Conservation (phyloP, 2,329 filamentous ascomycete species). For the Pyricularia sp. region DNA sequence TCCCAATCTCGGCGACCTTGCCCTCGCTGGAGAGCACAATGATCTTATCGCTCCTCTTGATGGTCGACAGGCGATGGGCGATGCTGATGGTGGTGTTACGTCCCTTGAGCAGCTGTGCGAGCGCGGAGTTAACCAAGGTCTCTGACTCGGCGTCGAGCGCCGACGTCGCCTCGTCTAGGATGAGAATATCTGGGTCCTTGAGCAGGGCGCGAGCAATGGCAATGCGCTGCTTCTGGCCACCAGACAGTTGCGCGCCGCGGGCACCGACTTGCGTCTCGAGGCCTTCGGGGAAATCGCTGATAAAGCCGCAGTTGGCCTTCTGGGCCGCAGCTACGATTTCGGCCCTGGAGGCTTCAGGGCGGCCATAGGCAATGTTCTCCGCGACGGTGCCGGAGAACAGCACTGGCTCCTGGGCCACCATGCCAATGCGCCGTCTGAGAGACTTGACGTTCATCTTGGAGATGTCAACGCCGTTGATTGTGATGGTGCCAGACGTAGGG, state of each 20-base stretch:
- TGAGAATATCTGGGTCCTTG: constrained; percentile 93
- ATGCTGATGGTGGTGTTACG: constrained; percentile 97
- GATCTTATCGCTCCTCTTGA: constrained; percentile 90
- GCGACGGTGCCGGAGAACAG: constrained; percentile 79
- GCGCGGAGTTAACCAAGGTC: constrained; percentile 87
- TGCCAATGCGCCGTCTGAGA: constrained; percentile 81
- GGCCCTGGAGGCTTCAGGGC: constrained; percentile 63
- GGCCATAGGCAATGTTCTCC: constrained; percentile 88
- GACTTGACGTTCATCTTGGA: constrained; percentile 87
- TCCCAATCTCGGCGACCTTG: constrained; percentile 82
- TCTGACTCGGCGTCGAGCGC: constrained; percentile 95
- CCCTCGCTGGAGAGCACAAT: constrained; percentile 85
- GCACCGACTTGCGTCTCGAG: constrained; percentile 91
- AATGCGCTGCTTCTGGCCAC: constrained; percentile 95
- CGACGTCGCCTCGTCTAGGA: constrained; percentile 92
- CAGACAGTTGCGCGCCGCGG: constrained; percentile 85
- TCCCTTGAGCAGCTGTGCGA: constrained; percentile 70
- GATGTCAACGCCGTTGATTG: constrained; percentile 78
- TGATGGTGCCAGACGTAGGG: constrained; percentile 66
- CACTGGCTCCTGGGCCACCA: constrained; percentile 93
- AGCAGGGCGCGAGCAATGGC: constrained; percentile 91
- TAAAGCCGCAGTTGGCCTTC: constrained; percentile 93
- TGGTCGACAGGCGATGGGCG: constrained; percentile 89
- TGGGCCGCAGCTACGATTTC: constrained; percentile 83
- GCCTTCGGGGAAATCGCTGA: constrained; percentile 91